These are phyloP conservation scores for Neofusicoccum parvum DNA, from an alignment of 2,329 filamentous ascomycete genomes.

Conservation along the genomic window DNA sequence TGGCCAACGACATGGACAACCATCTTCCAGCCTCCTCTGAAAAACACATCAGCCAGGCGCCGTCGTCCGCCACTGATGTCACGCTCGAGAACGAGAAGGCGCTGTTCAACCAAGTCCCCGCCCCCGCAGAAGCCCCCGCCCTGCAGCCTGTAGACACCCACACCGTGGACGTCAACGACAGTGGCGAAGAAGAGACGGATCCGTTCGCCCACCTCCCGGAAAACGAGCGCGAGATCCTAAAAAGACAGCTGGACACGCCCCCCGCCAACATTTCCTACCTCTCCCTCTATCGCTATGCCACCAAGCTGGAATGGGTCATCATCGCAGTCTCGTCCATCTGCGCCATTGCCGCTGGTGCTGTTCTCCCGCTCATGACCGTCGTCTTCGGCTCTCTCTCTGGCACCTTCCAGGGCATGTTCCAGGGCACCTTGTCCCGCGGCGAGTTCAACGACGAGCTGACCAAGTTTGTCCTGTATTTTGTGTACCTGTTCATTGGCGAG, in stretches of 20 bases:
- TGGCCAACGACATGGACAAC: constrained; percentile 8
- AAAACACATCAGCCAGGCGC: constrained; percentile 10
- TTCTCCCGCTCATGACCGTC: constrained; percentile 74
- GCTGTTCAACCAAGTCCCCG: neutral
- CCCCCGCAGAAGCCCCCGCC: neutral
- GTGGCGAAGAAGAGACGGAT: constrained; percentile 50
- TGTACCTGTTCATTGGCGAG: constrained; percentile 30
- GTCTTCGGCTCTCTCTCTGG: constrained; percentile 25
- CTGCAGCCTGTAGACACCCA: neutral
- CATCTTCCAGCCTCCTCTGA: neutral
- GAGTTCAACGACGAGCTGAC: constrained; percentile 23
- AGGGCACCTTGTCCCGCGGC: constrained; percentile 24
- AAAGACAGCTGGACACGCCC: constrained; percentile 67
- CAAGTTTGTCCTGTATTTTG: constrained; percentile 28
- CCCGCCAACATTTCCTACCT: constrained; percentile 65
- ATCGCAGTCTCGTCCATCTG: constrained; percentile 63
- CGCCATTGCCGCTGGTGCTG: constrained; percentile 72
- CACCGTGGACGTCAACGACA: constrained; percentile 31
- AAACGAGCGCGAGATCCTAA: constrained; percentile 68
- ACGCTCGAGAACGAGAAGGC: constrained; percentile 21
- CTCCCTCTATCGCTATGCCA: constrained; percentile 71
- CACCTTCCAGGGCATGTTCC: constrained; percentile 25
- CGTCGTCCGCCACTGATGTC: constrained; percentile 9
- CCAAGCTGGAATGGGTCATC: constrained; percentile 65
- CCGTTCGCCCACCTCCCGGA: constrained; percentile 64